Conservation (phyloP, 2,329 filamentous ascomycete genomes). For the Aspergillus candidus region DNA sequence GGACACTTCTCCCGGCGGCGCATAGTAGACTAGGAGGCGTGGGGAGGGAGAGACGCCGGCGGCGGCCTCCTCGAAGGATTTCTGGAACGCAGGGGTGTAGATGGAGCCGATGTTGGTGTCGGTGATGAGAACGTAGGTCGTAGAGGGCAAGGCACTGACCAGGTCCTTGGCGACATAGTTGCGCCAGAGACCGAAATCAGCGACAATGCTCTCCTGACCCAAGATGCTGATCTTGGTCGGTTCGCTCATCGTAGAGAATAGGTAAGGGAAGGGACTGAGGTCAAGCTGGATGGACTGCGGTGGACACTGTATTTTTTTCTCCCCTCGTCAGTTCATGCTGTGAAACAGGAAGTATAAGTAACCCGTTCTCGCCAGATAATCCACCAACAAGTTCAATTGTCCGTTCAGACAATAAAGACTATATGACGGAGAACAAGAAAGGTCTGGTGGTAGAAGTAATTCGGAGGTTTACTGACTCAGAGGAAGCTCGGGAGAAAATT, state of each 20-base stretch:
- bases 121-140: conserved; percentile 93
- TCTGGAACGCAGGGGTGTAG: conserved; percentile 73
- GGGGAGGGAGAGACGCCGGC: conserved; percentile 45
- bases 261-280: conserved; percentile 4
- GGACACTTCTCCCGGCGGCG: conserved; percentile 86
- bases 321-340: conserved; percentile 12
- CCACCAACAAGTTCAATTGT: background rate
- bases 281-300: conserved; percentile 8
- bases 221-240: conserved; percentile 70
- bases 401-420: no score
- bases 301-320: conserved; percentile 7
- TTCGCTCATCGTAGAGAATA: conserved; percentile 25
- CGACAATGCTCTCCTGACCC: conserved; percentile 81
- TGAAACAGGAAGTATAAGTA: conserved; percentile 4
- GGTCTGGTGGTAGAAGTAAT: no score
- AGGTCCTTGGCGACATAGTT: conserved; percentile 76
- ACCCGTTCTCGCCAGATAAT: background rate
- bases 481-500: no score
- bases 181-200: conserved; percentile 87
- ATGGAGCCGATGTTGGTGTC: conserved; percentile 82
- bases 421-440: no score
- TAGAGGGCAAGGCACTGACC: conserved; percentile 67
- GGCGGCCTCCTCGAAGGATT: conserved; percentile 53
- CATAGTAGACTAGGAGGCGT: conserved; percentile 76
- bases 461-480: no score